Base-by-base conservation (phyloP, 2,329 filamentous ascomycete species). In the Fusarium armeniacum region DNA sequence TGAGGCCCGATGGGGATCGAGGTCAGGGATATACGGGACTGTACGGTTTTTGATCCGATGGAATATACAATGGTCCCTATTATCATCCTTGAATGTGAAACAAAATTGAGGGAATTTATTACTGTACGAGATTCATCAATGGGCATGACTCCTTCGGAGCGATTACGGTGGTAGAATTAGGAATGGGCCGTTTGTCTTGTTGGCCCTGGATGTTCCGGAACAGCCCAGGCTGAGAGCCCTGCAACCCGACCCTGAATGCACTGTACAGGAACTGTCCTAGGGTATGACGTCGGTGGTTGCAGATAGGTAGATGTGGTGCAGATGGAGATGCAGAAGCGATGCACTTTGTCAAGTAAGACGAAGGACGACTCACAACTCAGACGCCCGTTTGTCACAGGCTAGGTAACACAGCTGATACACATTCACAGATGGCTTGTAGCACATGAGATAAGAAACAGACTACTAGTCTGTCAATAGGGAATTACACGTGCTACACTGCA, bases 281-380 rank as follows among this genome's bases (percentile, higher is more conserved):
- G 33, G 45, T 63, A 70, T 71, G 68, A 71, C 68, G 68, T 71
- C 26, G 44, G 26, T 32, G 26, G 44, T 20, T 46, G 44, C 44
- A 32, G 44, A 30, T 26, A 38, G 35, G 41, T 16, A 44, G 41
- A 30, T 46, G 16, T 26, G 40, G 24, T 43, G 40, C 22, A 43
- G 13, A 20, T 26, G 26, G 26, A 26, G 26, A 26, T 26, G 16
- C 18, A 20, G 24, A 20, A 26, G 26, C 26, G 26, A 46, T 46
- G 28, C 44, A 28, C 26, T 32, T 20, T 11, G 28, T 46, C 26
- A 46, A 13, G 44, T 46, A 32, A 46, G 44, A 46, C 26, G 18
- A 43, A 15, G 16, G 36, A 38, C 36, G 36, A n/a, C 36, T 20
- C 18, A 38, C 36, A n/a, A 38, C 40, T 24, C 40, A 43, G 20